Base-by-base conservation (phyloP, 2,329 filamentous ascomycete species). In the Leptographium radiaticola region DNA sequence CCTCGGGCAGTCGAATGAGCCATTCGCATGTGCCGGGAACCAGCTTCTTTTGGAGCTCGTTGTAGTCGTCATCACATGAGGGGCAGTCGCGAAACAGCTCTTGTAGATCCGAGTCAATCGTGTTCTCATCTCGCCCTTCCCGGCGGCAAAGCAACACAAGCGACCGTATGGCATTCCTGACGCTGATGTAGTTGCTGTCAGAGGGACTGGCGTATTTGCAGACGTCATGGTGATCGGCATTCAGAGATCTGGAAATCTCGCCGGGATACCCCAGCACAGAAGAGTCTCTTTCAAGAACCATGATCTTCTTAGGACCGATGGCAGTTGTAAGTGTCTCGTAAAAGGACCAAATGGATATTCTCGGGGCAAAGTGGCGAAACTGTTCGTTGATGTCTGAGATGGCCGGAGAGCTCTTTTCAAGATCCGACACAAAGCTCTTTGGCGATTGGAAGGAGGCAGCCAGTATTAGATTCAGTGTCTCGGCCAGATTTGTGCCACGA, bases 311-410 rank as follows among this genome's bases (percentile, higher is more conserved):
- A 15, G 40, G 25, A 4, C 50, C 50, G n/a, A 60, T 36, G n/a
- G 55, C 60, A 15, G 55, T 64, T 13, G 55, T 52, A 10, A 56
- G 38, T 15, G 62, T 66, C 53, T 67, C 65, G 49, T 65, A 67
- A 55, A 67, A 66, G 1, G 64, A 66, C 39, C 53, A 59, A 2
- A 68, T 58, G 1, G 62, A 36, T 1, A 68, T 47, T 16, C 62
- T 56, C 2, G 55, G 39, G 12, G 50, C 44, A 42, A 58, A 55
- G 42, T 63, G 55, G 4, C 58, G 60, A 58, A 68, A 67, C 7
- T 61, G 59, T 18, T 67, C 62, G 57, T 65, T 67, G 45, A 66
- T 63, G 30, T 57, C 53, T 33, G 56, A 49, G n/a, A 61, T 52
- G 11, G 56, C 31, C 11, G 53, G 25, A 12, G 60, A 61, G 30